Percentiles rank a stretch among this genome's conserved stretches.
Evolutionary conservation across 257 asterid genomes (phyloP).

Genomic region (Ballota nigra): DNA sequence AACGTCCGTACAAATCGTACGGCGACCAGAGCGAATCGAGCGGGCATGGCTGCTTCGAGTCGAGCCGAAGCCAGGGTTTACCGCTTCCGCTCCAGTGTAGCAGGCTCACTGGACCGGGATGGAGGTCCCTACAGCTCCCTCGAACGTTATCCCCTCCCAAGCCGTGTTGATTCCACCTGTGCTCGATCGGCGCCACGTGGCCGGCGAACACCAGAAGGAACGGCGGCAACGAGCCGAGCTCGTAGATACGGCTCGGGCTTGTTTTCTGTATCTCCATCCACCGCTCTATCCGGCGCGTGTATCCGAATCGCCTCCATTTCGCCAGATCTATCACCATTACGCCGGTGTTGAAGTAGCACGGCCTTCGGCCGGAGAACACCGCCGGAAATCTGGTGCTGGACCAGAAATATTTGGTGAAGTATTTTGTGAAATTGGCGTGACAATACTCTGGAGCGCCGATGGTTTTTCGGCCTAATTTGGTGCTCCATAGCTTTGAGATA

Average conservation of each 20-base stretch:
- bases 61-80: conserved; percentile 68
- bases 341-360: conserved; percentile 69
- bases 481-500: conserved; percentile 50
- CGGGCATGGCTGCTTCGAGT: conserved; percentile 50
- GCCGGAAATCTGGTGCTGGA: conserved; percentile 34
- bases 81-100: conserved; percentile 79
- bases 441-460: conserved; percentile 75
- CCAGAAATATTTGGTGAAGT: conserved; percentile 61
- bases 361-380: conserved; percentile 43
- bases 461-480: conserved; percentile 34
- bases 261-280: conserved; percentile 69
- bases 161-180: conserved; percentile 68
- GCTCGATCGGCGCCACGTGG: conserved; percentile 50
- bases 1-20: conserved; percentile 43
- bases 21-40: conserved; percentile 57
- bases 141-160: conserved; percentile 62
- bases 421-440: conserved; percentile 65
- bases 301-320: conserved; percentile 50
- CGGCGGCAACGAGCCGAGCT: conserved; percentile 73
- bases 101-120: conserved; percentile 59
- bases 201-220: conserved; percentile 60
- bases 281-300: conserved; percentile 53
- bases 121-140: conserved; percentile 58
- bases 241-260: conserved; percentile 45
- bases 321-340: conserved; percentile 64